phyloP scores from a whole-genome alignment of 208 protist species.

The Wallacemonas sp. region DNA sequence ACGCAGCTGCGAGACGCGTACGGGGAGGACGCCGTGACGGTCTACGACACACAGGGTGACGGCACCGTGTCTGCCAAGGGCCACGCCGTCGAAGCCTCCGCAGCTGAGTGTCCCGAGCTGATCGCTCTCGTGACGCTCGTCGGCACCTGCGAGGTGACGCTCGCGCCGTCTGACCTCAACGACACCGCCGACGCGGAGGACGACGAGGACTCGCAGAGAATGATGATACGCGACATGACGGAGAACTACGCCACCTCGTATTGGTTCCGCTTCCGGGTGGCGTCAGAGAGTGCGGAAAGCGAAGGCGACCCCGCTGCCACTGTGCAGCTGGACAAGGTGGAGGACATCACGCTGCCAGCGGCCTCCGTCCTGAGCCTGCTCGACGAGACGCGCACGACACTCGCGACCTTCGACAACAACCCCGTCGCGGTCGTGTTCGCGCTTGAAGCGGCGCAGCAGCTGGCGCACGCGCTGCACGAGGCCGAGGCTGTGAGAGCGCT shows the following conservation, averaged over 20 bases:
- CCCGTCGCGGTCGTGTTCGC: slow-evolving; percentile 8
- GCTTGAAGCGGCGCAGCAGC: slow-evolving; percentile 2
- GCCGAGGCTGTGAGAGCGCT: slow-evolving; percentile 3
- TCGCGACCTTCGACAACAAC: slow-evolving; percentile 5
- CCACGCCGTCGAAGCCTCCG: not conserved
- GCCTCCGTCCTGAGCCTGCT: too few relatives aligned
- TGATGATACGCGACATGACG: not conserved
- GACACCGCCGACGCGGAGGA: not conserved
- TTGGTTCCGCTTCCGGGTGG: not conserved
- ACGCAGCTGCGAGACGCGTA: not conserved
- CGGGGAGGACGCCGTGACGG: slow-evolving; percentile 1
- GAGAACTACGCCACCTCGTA: slow-evolving; percentile 6
- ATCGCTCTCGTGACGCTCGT: not conserved
- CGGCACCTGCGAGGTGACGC: slow-evolving; percentile 11
- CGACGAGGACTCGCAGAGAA: slow-evolving; percentile 1
- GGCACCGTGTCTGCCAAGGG: too few relatives aligned
- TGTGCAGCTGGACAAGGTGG: not conserved
- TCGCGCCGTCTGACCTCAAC: not conserved
- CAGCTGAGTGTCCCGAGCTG: not conserved
- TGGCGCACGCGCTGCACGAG: not conserved
- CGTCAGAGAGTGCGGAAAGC: not conserved
- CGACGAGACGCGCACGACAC: not conserved
- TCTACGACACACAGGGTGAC: too few relatives aligned
- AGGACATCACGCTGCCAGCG: too few relatives aligned
- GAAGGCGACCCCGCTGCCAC: not conserved